A percentile compares a stretch with the other conserved stretches of the same genome.
phyloP scores from a whole-genome alignment of 2,329 filamentous ascomycete species.

The Chaetomium sp. region DNA sequence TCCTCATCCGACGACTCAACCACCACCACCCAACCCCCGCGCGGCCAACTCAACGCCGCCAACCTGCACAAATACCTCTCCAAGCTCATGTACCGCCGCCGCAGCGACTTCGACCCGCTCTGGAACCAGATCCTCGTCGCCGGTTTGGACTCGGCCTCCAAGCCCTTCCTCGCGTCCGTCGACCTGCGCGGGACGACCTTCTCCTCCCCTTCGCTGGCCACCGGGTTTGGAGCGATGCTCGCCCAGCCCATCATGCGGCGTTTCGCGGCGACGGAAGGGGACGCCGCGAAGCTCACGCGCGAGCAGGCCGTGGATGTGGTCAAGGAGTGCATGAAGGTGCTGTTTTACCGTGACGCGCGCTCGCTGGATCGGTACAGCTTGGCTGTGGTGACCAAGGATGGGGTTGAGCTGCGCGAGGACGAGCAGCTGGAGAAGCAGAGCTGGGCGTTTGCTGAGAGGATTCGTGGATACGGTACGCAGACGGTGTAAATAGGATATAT shows the following conservation, averaged over 20 bases:
- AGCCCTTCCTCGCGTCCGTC: conserved; percentile 85
- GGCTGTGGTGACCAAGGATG: conserved; percentile 80
- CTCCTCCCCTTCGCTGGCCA: conserved; percentile 79
- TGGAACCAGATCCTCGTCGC: conserved; percentile 95
- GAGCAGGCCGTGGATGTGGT: conserved; percentile 76
- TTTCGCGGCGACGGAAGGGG: conserved; percentile 75
- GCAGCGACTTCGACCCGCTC: conserved; percentile 90
- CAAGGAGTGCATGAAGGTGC: conserved; percentile 95
- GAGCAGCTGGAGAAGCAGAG: conserved; percentile 92
- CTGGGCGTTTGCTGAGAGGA: conserved; percentile 95
- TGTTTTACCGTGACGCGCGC: conserved; percentile 94
- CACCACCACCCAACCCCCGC: conserved; percentile 35
- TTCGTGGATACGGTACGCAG: conserved; percentile 92
- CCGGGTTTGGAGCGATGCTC: conserved; percentile 87
- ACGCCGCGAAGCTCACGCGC: conserved; percentile 62
- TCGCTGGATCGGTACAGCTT: conserved; percentile 88
- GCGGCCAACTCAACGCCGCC: conserved; percentile 65
- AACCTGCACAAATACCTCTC: conserved; percentile 95
- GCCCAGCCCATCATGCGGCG: conserved; percentile 86
- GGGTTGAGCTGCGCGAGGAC: conserved; percentile 75
- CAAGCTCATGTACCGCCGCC: conserved; percentile 93
- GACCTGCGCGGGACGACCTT: conserved; percentile 93
- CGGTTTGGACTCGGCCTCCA: conserved; percentile 70
- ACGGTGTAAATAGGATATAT: conserved; percentile 37
- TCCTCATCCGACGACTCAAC: neutral